Base-by-base conservation (phyloP, 2,329 filamentous ascomycete genomes). In the Lecanicillium sp. region DNA sequence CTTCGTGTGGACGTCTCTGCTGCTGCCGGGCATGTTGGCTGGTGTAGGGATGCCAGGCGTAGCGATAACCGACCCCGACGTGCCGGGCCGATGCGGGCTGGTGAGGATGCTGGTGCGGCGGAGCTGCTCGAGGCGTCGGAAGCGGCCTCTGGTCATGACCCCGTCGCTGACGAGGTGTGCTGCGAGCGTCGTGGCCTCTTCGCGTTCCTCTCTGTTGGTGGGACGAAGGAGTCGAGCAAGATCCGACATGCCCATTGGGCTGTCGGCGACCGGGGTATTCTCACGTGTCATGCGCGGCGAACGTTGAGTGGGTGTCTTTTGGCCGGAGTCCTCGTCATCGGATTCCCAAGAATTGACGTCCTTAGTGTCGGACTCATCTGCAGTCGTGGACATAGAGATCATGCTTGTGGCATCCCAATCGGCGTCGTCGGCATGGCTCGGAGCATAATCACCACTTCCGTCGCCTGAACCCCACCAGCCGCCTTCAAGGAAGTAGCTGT, bases 401-500 rank as follows among this genome's bases (percentile, higher is more conserved):
- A 94, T 74, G 59, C 90, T 96, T 1, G 89, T 94, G 8, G 78
- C 79, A 60, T 94, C 88, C 60, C 84, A 82, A 37, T 84, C 75
- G 10, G 81, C 72, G 3, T 79, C 74, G 4, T 69, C 62, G 10
- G 71, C 64, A 29, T 48, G 37, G 7, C 65, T 60, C 1, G 83
- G 83, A 26, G 72, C 64, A 62, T 90, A 97, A 53, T 91, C 86
- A 23, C 86, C 87, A 59, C 87, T 95, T 5, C 75, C 74, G 62
- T 97, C 91, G 26, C 83, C 74, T 14, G 84, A 83, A 1, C 91
- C 90, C 83, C 89, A 96, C 70, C 87, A 87, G 7, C 87, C 89
- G 17, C 88, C 89, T 46, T 75, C 73, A 44, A 86, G 81, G 86
- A 89, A 97, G 79, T 90, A 93, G 24, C 74, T 73, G 62, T 96